phyloP scores from a whole-genome alignment of 2,329 filamentous ascomycete genomes.

The Epichloe sp. region DNA sequence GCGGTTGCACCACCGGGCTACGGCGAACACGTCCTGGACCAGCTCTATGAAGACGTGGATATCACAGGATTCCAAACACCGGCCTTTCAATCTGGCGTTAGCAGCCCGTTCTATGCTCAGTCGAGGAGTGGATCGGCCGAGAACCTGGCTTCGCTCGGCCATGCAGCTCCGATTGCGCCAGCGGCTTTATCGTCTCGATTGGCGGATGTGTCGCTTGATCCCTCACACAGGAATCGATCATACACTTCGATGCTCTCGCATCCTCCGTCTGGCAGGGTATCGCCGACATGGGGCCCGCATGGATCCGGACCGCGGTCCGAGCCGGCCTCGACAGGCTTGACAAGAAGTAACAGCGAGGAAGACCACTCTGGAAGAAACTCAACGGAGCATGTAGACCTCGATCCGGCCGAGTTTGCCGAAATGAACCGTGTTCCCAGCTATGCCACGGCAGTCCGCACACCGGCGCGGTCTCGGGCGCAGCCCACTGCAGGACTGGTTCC shows the following conservation, averaged over 20 bases:
- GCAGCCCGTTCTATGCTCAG: constrained; percentile 62
- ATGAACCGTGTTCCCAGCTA: constrained; percentile 68
- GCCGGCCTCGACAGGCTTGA: constrained; percentile 33
- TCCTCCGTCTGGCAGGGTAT: constrained; percentile 29
- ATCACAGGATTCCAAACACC: constrained; percentile 70
- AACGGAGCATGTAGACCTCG: constrained; percentile 42
- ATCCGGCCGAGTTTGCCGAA: constrained; percentile 48
- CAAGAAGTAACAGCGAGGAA: constrained; percentile 40
- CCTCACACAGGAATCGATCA: constrained; percentile 31
- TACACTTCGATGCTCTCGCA: constrained; percentile 31
- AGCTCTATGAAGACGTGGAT: constrained; percentile 80
- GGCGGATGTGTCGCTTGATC: constrained; percentile 51
- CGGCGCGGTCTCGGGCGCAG: constrained; percentile 39
- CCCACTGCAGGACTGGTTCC: constrained; percentile 41
- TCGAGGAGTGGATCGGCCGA: constrained; percentile 69
- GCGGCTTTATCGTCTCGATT: constrained; percentile 50
- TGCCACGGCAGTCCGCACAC: constrained; percentile 56
- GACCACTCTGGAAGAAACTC: constrained; percentile 39
- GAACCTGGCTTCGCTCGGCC: constrained; percentile 48
- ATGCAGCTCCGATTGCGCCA: constrained; percentile 25
- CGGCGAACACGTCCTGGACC: constrained; percentile 77
- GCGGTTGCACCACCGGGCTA: constrained; percentile 82
- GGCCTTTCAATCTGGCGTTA: constrained; percentile 56
- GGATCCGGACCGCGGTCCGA: constrained; percentile 26
- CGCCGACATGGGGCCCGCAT: constrained; percentile 26